A percentile compares a stretch with the other conserved stretches of the same genome.
Conservation (phyloP, 495 filamentous ascomycete genomes). For the Clavariopsis aquatica region DNA sequence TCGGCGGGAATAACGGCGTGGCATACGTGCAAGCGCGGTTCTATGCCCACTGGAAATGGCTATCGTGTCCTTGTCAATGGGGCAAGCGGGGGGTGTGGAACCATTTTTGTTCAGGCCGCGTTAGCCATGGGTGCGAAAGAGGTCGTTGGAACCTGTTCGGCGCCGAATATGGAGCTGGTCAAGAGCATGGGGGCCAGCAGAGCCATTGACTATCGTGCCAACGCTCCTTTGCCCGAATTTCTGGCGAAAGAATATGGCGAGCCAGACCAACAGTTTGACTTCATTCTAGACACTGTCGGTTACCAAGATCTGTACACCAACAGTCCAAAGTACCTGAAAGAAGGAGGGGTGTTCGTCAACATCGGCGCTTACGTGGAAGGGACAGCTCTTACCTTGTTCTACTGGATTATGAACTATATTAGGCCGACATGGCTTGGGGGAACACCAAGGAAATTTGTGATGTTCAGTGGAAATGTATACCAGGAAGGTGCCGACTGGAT, state of each 20-base stretch:
- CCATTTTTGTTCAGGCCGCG: conserved; percentile 46
- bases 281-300: conserved; percentile 44
- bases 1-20: conserved; percentile 43
- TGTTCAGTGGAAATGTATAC: conserved; percentile 1
- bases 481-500: not conserved
- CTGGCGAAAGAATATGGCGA: conserved; percentile 31
- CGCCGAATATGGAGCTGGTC: conserved; percentile 42
- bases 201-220: conserved; percentile 17
- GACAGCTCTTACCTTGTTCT: conserved; percentile 27
- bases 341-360: conserved; percentile 41
- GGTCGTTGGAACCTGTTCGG: conserved; percentile 47
- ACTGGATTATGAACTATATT: conserved; percentile 39
- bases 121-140: conserved; percentile 43
- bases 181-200: conserved; percentile 43
- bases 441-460: conserved; percentile 43
- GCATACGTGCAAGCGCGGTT: conserved; percentile 33
- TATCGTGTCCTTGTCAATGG: conserved; percentile 44
- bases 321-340: conserved; percentile 41
- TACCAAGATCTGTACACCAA: conserved; percentile 43
- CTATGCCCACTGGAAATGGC: conserved; percentile 3
- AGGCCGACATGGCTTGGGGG: conserved; percentile 44
- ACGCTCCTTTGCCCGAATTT: conserved; percentile 34
- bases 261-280: conserved; percentile 37
- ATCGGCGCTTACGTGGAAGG: conserved; percentile 39
- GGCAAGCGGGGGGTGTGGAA: conserved; percentile 48